Conservation (phyloP, 345 rosid species). For the Salix brachista region DNA sequence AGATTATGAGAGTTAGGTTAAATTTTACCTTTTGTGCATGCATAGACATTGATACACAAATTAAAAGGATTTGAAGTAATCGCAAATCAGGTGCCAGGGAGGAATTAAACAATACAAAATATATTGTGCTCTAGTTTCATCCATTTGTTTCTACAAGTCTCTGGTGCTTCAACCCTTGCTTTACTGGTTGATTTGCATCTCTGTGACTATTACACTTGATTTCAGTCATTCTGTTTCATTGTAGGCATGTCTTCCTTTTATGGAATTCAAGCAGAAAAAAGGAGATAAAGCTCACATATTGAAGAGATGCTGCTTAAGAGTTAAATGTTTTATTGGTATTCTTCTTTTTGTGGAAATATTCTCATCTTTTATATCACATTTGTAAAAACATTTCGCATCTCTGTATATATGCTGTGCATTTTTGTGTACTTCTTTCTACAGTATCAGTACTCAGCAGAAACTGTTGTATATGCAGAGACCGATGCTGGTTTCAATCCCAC, state of each 20-base stretch:
- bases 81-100: too few species aligned
- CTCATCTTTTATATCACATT: neutral
- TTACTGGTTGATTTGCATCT: too few species aligned
- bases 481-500: conserved; percentile 81
- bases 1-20: too few species aligned
- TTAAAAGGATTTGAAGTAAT: too few species aligned
- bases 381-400: neutral
- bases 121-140: too few species aligned
- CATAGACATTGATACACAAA: too few species aligned
- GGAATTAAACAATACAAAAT: too few species aligned
- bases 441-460: neutral
- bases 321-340: conserved; percentile 68
- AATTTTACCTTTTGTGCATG: too few species aligned
- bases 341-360: neutral
- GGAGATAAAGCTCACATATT: conserved; percentile 49
- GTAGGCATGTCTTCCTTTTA: conserved; percentile 61
- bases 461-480: conserved; percentile 46
- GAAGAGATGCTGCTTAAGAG: conserved; percentile 59
- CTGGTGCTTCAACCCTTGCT: too few species aligned
- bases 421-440: neutral
- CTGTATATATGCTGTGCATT: neutral
- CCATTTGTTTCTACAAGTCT: too few species aligned
- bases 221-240: neutral
- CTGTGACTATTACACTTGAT: neutral
- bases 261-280: conserved; percentile 46